Evolutionary conservation across 2,329 filamentous ascomycete species (phyloP).

Genomic region (Lasiodiplodia sp.): DNA sequence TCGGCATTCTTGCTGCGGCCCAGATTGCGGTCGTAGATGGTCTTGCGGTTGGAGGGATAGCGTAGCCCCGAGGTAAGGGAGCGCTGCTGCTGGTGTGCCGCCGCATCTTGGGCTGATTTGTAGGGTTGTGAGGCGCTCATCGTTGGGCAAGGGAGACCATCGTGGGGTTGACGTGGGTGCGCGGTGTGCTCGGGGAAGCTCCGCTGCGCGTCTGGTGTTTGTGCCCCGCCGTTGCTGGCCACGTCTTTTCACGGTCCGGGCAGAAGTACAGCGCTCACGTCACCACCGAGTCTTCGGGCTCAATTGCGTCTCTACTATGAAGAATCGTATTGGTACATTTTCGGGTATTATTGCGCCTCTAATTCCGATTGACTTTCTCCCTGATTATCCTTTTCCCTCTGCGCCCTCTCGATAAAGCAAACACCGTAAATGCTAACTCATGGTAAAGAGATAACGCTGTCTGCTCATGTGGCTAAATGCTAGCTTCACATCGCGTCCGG

Average conservation of each 20-base stretch:
- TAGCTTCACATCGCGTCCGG: conserved; percentile 40
- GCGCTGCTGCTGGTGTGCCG: conserved; percentile 17
- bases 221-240: conserved; percentile 13
- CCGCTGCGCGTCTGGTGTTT: conserved; percentile 1
- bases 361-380: neutral
- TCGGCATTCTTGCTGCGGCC: conserved; percentile 89
- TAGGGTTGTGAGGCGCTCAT: conserved; percentile 30
- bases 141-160: conserved; percentile 20
- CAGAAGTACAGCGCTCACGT: neutral
- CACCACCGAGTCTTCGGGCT: neutral
- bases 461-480: neutral
- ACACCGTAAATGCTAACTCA: neutral
- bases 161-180: conserved; percentile 26
- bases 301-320: neutral
- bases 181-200: conserved; percentile 20
- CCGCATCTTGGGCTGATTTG: conserved; percentile 24
- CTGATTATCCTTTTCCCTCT: conserved; percentile 3
- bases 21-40: conserved; percentile 94
- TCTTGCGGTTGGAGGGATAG: conserved; percentile 92
- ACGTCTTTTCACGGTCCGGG: neutral
- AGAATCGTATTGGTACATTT: conserved; percentile 3
- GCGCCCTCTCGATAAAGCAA: conserved; percentile 6
- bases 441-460: neutral
- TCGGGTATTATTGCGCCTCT: conserved; percentile 20
- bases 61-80: conserved; percentile 66